Percentiles rank a stretch among this genome's conserved stretches.
phyloP scores from a whole-genome alignment of 352 stramenopile genomes.

The Phytophthora quininea region DNA sequence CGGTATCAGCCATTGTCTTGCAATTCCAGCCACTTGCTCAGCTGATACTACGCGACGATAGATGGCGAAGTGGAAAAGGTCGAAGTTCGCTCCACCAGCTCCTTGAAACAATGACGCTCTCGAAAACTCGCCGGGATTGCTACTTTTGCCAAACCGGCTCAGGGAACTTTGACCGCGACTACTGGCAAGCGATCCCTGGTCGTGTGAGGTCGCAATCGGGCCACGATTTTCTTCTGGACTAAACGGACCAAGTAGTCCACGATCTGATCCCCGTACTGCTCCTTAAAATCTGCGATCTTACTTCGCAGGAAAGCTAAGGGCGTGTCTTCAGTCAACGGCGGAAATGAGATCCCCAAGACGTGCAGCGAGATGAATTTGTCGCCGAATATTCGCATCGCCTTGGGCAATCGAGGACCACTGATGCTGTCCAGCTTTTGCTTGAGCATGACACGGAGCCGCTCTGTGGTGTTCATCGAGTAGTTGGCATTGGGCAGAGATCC shows the following conservation, averaged over 20 bases:
- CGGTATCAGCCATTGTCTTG: slow-evolving; percentile 42
- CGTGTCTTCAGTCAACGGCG: slow-evolving; percentile 69
- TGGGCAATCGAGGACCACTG: slow-evolving; percentile 55
- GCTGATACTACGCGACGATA: slow-evolving; percentile 47
- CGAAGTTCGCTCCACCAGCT: slow-evolving; percentile 55
- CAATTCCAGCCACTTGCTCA: slow-evolving; percentile 18
- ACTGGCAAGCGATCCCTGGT: not conserved
- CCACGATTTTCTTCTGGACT: slow-evolving; percentile 29
- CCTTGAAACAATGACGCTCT: slow-evolving; percentile 42
- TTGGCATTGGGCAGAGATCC: slow-evolving; percentile 17
- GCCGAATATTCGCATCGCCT: slow-evolving; percentile 61
- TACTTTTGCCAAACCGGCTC: slow-evolving; percentile 4
- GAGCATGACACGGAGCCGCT: slow-evolving; percentile 52
- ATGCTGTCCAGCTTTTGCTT: slow-evolving; percentile 66
- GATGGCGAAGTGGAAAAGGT: slow-evolving; percentile 78
- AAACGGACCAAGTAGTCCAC: slow-evolving; percentile 67
- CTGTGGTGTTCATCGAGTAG: slow-evolving; percentile 42
- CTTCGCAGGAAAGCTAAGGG: slow-evolving; percentile 61
- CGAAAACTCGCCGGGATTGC: slow-evolving; percentile 20
- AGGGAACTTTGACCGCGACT: not conserved
- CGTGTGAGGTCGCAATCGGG: slow-evolving; percentile 20
- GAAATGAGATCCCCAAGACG: slow-evolving; percentile 60
- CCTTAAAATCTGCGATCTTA: slow-evolving; percentile 60
- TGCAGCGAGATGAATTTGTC: slow-evolving; percentile 55
- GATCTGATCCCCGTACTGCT: slow-evolving; percentile 54